These are phyloP conservation scores for Ministeria vibrans DNA, from an alignment of 78 protist species.

Conservation along the genomic window DNA sequence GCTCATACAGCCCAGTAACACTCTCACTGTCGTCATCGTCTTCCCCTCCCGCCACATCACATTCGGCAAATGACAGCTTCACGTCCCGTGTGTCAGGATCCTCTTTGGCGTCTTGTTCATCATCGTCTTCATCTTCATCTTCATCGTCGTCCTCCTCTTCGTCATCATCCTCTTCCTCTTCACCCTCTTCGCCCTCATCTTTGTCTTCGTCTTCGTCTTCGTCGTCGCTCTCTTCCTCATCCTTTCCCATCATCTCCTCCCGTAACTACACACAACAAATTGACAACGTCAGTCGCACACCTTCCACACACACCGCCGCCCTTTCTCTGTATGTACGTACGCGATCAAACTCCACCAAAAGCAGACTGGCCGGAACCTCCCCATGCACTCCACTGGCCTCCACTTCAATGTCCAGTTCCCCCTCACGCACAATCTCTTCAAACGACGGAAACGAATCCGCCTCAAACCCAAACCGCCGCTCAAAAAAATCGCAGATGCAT, in stretches of 20 bases:
- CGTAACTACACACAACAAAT: neutral
- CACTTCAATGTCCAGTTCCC: neutral
- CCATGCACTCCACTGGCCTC: neutral
- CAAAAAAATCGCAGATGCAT: constrained; percentile 74
- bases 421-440: neutral
- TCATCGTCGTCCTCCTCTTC: neutral
- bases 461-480: constrained; percentile 42
- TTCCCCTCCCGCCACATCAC: too few species aligned
- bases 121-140: neutral
- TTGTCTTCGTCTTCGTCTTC: neutral
- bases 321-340: neutral
- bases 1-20: neutral
- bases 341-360: neutral
- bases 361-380: neutral
- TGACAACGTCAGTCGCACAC: neutral
- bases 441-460: neutral
- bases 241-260: neutral
- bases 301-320: neutral
- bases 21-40: neutral
- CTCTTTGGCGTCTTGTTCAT: too few species aligned
- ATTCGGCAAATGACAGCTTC: too few species aligned
- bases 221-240: neutral
- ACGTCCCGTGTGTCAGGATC: too few species aligned
- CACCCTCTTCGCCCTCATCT: neutral
- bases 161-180: neutral